Base-by-base conservation (phyloP, 2,329 filamentous ascomycete species). In the Ophiostoma fasciatum region DNA sequence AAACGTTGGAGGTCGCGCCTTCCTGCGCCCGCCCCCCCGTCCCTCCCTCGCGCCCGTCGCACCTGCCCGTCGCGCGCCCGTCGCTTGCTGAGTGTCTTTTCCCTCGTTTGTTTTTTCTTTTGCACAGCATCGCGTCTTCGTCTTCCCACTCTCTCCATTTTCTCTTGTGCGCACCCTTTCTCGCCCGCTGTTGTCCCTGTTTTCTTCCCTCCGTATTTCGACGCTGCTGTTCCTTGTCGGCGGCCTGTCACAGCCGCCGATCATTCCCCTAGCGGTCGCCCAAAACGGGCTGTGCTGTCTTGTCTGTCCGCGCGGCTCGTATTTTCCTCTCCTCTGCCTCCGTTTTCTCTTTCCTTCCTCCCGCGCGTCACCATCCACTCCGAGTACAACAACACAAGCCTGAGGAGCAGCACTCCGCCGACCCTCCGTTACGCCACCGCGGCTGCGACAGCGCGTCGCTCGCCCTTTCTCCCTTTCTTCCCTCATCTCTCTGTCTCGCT, bases 1-100 rank as follows among this genome's bases (percentile, higher is more conserved):
- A 36, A 36, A 36, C 35, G 35, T 28, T 36, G 21, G 17, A 31
- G 19, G 17, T 22, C 33, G 21, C 25, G 25, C 20, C 28, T 15
- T 19, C 28, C 13, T 17, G 15, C 17, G 20, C 28, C 22, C 15
- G 10, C 22, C 18, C 22, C 20, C 10, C 28, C 25, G 25, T 12
- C 14, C 33, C 15, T 14, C 20, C 28, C n/a, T n/a, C 28, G n/a
- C 28, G 13, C 15, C 21, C 13, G 25, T 9, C n/a, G 9, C 20
- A 13, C 22, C 20, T 18, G 17, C 8, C 7, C 5, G 25, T 36
- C 34, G n/a, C n/a, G n/a, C n/a, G n/a, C n/a, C n/a, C n/a, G n/a
- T n/a, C n/a, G n/a, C n/a, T n/a, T n/a, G n/a, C n/a, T n/a, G n/a
- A n/a, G n/a, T n/a, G n/a, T n/a, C n/a, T n/a, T n/a, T n/a, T n/a